Evolutionary conservation across 257 asterid genomes (phyloP).

Genomic region (Capsicum baccatum): DNA sequence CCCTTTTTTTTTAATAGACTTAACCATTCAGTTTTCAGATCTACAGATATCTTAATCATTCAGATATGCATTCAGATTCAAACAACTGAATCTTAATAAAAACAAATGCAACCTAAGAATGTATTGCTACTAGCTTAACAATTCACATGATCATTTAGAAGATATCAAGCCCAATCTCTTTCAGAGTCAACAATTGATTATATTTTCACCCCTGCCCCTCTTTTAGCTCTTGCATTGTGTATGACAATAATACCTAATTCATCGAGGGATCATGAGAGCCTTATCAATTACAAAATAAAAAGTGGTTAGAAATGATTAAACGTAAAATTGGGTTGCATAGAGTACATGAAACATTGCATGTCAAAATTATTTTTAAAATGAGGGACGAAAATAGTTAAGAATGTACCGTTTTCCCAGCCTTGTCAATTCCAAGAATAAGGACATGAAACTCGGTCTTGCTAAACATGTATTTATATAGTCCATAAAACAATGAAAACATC

Average conservation of each 20-base stretch:
- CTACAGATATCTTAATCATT: no score
- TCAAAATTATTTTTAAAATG: neutral
- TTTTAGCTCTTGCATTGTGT: no score
- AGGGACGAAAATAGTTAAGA: neutral
- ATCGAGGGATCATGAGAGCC: no score
- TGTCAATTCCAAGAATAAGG: conserved; percentile 96
- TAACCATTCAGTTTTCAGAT: no score
- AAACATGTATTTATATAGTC: conserved; percentile 81
- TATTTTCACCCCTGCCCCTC: no score
- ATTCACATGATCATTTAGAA: neutral
- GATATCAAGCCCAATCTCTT: neutral
- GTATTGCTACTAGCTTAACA: neutral
- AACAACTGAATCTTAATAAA: no score
- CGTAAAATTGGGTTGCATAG: neutral
- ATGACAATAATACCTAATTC: no score
- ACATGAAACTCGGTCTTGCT: conserved; percentile 90
- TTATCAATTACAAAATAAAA: no score
- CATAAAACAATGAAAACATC: conserved; percentile 89
- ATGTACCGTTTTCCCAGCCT: conserved; percentile 89
- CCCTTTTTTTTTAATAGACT: no score
- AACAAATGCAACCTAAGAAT: neutral
- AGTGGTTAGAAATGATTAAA: no score
- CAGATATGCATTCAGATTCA: no score
- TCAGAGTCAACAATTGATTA: no score
- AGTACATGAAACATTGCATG: neutral